Base-by-base conservation (phyloP, 305 asterid species). In the Rubia occidens region DNA sequence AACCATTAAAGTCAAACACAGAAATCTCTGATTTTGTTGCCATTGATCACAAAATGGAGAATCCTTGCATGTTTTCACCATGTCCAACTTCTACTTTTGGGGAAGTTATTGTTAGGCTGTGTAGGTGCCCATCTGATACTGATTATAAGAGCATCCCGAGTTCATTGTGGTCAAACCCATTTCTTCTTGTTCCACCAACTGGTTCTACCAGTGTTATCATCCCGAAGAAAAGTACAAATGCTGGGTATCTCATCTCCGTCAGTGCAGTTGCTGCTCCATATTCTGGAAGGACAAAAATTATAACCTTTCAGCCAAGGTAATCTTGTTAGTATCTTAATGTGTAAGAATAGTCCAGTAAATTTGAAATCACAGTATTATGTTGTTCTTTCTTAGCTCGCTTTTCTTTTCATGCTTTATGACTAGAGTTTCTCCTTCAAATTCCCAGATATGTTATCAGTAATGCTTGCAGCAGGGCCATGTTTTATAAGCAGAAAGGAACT, bases 401-500 rank as follows among this genome's bases (percentile, higher is more conserved):
- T 67, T 56, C 32, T 10, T 24, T 61, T 67, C 35, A 20, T 64
- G 62, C 35, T 51, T 68, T 66, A 45, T 59, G 64, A 63, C 58
- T 51, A 56, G 70, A 67, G 71, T 72, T 10, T 72, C 60, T 70
- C 73, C 72, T 72, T 62, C 72, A 67, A 69, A 77, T 78, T 62
- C 71, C 61, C 92, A 94, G 99, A 82, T 94, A 86, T 72, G 89
- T 94, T 79, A 86, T 94, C 79, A 88, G 95, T 76, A 94, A 94
- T 83, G 95, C 97, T 62, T 89, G 97, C 86, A 71, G 88, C 78
- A 94, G 87, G 79, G 84, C 77, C 53, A 71, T 94, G 79, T 83
- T 88, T 72, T 94, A 90, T 78, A 87, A 87, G 90, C 99, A 94
- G 84, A 94, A 89, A 84, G 99, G 96, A 76, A 88, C 97, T 29